phyloP scores from a whole-genome alignment of 2,329 filamentous ascomycete genomes.

The Nemania bipapillata region DNA sequence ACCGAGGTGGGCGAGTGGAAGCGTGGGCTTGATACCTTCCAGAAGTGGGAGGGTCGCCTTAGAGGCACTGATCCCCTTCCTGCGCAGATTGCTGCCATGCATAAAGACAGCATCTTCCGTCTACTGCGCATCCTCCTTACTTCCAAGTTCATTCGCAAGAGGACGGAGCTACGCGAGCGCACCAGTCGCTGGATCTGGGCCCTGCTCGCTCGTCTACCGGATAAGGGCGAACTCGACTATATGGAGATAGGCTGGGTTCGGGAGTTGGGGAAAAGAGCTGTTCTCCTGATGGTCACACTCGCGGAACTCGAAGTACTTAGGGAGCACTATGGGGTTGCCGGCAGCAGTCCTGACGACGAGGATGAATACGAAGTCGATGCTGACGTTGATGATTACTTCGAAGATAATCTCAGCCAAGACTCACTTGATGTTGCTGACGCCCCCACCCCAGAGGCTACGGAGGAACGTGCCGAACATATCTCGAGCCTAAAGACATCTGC shows the following conservation, averaged over 20 bases:
- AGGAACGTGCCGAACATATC: neutral
- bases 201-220: constrained; percentile 78
- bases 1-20: constrained; percentile 66
- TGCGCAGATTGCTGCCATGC: constrained; percentile 71
- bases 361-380: constrained; percentile 56
- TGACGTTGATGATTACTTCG: constrained; percentile 59
- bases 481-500: neutral
- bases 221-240: constrained; percentile 78
- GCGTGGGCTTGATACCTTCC: constrained; percentile 61
- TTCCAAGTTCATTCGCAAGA: constrained; percentile 70
- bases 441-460: constrained; percentile 9
- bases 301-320: constrained; percentile 63
- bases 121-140: constrained; percentile 74
- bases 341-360: constrained; percentile 45
- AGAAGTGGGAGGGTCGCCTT: constrained; percentile 64
- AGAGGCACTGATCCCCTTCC: constrained; percentile 66
- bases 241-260: constrained; percentile 79
- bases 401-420: constrained; percentile 42
- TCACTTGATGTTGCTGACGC: constrained; percentile 46
- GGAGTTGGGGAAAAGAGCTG: constrained; percentile 81
- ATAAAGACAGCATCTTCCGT: constrained; percentile 72
- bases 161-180: constrained; percentile 68
- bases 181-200: constrained; percentile 89
- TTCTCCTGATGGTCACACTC: constrained; percentile 66
- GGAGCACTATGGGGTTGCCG: constrained; percentile 56